Evolutionary conservation across 1,139 yeast genomes (phyloP), one percentile per base, ranked within the genome.

Genomic region (Saccharomyces pastorianus): DNA sequence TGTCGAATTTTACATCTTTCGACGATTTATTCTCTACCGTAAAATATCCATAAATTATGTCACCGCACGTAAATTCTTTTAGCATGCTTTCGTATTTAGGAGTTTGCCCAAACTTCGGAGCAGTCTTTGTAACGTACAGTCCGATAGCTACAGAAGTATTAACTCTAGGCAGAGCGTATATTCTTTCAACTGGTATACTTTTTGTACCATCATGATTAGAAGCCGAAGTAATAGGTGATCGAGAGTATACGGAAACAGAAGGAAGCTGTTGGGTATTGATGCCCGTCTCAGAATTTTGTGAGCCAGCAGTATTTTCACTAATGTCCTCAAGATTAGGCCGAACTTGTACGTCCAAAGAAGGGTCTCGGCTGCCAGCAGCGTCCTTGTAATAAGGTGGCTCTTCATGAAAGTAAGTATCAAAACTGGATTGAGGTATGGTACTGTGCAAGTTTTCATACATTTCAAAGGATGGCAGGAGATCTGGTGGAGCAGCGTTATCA

Each of bases 391-490:
- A 29, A n/a, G 56, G 56, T 4, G 51, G 53, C 6, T 34, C 11
- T 27, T 51, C 51, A 26, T 48, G 47, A 25, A 42, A 27, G 29
- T 53, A 48, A 5, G 31, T 13, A 28, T 38, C 52, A 31, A 49
- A 47, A 26, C 25, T 25, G n/a, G 32, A 28, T 7, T 27, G 47
- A 8, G 56, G 56, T 9, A 53, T 51, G 28, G 34, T 53, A 17
- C 51, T 28, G 29, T 53, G 53, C 28, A 47, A 46, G 14, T 42
- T 51, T 17, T 53, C 26, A 32, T 51, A 51, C 47, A 53, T 31
- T 51, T 53, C 56, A 46, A 53, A 53, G 4, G 56, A 51, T 7
- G 56, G 56, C 28, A 53, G 46, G 9, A 53, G 28, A 13, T 53
- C 54, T 17, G 42, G 42, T 4, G 11, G 42, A 7, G 11, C 42